phyloP scores from a whole-genome alignment of 352 stramenopile species.

The Pythium plurisporium region DNA sequence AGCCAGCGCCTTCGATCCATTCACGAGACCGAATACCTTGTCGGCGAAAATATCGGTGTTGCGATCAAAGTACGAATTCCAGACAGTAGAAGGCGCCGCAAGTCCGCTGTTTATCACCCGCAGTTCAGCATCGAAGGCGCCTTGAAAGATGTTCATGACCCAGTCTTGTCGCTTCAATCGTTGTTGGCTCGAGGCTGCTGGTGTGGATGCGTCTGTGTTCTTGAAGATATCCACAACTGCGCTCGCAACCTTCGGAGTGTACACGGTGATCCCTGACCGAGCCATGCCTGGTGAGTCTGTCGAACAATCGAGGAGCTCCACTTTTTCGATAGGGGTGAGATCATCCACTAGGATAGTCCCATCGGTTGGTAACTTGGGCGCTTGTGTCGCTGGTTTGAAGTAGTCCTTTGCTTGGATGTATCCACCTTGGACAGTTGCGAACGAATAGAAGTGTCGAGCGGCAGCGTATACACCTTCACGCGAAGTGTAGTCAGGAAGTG shows the following conservation, averaged over 20 bases:
- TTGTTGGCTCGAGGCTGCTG: not conserved
- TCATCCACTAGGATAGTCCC: not conserved
- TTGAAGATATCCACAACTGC: constrained; percentile 2
- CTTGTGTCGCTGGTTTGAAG: not conserved
- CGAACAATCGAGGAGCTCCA: constrained; percentile 20
- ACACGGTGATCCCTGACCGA: constrained; percentile 60
- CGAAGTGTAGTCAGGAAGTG: not conserved
- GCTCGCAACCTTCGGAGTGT: constrained; percentile 35
- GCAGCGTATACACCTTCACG: constrained; percentile 10
- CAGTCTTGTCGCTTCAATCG: constrained; percentile 28
- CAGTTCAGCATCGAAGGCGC: constrained; percentile 42
- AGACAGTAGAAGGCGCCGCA: constrained; percentile 51
- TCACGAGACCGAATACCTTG: constrained; percentile 39
- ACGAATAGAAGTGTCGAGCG: constrained; percentile 10
- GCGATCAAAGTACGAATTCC: constrained; percentile 51
- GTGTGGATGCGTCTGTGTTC: not conserved
- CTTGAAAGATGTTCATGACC: constrained; percentile 27
- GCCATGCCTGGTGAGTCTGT: constrained; percentile 27
- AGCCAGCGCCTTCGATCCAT: constrained; percentile 21
- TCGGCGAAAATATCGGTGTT: constrained; percentile 53
- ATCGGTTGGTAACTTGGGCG: not conserved
- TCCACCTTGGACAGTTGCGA: not conserved
- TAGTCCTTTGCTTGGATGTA: not conserved
- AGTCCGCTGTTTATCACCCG: constrained; percentile 38
- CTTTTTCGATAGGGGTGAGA: not conserved